phyloP scores from a whole-genome alignment of 1,139 yeast genomes.

The Taphrina betulina region DNA sequence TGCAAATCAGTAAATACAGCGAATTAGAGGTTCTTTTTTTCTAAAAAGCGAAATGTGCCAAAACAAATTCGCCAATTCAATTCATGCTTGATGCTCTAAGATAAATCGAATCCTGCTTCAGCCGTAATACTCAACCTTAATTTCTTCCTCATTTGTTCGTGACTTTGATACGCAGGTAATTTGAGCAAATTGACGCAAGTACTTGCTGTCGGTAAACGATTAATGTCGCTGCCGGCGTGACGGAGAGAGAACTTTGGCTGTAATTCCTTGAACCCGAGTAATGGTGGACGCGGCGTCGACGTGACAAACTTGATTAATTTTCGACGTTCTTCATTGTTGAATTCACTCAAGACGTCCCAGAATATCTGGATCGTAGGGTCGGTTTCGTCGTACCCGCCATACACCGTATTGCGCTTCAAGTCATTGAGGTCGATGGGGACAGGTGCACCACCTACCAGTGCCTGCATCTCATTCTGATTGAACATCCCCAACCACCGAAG shows the following conservation, averaged over 20 bases:
- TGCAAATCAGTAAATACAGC: too few relatives aligned
- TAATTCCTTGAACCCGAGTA: conserved; percentile 75
- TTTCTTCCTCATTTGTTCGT: conserved; percentile 51
- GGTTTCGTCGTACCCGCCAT: conserved; percentile 63
- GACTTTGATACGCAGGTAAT: conserved; percentile 75
- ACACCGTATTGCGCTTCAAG: conserved; percentile 56
- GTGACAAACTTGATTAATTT: conserved; percentile 63
- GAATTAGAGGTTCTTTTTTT: too few relatives aligned
- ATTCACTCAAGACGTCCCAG: conserved; percentile 73
- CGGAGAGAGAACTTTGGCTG: conserved; percentile 79
- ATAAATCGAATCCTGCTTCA: conserved; percentile 30
- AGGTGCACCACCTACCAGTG: conserved; percentile 80
- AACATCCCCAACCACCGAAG: conserved; percentile 81
- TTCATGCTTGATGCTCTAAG: too few relatives aligned
- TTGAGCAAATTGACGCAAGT: conserved; percentile 88
- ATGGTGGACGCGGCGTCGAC: conserved; percentile 57
- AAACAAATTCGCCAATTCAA: too few relatives aligned
- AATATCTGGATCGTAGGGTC: conserved; percentile 57
- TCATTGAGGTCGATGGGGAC: conserved; percentile 69
- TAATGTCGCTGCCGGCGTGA: conserved; percentile 57
- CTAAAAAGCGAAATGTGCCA: too few relatives aligned
- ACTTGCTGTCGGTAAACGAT: conserved; percentile 58
- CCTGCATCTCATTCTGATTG: conserved; percentile 77
- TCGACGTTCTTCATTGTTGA: conserved; percentile 59
- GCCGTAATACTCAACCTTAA: conserved; percentile 27